Evolutionary conservation across 108 stramenopile genomes (phyloP).

Genomic region (Heterococcus sp.): DNA sequence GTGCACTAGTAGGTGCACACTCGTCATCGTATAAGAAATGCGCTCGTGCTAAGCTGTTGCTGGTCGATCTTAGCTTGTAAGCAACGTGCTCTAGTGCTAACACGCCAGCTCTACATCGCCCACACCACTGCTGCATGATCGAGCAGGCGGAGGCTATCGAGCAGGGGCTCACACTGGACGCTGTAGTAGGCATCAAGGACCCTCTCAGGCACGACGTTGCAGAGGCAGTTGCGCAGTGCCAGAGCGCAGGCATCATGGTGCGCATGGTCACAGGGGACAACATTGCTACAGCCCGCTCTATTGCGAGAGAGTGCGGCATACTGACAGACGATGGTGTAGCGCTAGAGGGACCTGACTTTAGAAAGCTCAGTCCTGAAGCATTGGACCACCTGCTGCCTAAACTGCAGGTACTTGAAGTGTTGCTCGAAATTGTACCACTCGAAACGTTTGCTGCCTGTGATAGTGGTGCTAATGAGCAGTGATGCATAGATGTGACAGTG

Average conservation of each 20-base stretch:
- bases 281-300: conserved; percentile 88
- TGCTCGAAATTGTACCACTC: conserved; percentile 7
- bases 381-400: conserved; percentile 37
- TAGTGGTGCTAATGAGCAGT: too few relatives aligned
- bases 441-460: background rate
- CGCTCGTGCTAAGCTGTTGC: background rate
- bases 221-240: conserved; percentile 62
- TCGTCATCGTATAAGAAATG: too few relatives aligned
- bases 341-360: conserved; percentile 57
- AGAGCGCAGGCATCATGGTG: conserved; percentile 68
- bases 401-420: conserved; percentile 37
- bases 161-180: conserved; percentile 69
- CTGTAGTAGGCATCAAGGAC: conserved; percentile 92
- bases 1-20: too few relatives aligned
- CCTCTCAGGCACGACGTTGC: conserved; percentile 82
- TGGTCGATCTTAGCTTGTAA: background rate
- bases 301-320: conserved; percentile 72
- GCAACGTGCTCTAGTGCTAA: conserved; percentile 35
- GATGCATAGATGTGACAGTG: too few relatives aligned
- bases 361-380: conserved; percentile 34
- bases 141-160: background rate
- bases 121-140: conserved; percentile 20
- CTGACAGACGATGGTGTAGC: conserved; percentile 47
- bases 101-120: conserved; percentile 51
- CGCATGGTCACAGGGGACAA: conserved; percentile 96